These are phyloP conservation scores for Kurtzmaniella quercitrusa DNA, from an alignment of 1,139 yeast genomes.

Conservation along the genomic window DNA sequence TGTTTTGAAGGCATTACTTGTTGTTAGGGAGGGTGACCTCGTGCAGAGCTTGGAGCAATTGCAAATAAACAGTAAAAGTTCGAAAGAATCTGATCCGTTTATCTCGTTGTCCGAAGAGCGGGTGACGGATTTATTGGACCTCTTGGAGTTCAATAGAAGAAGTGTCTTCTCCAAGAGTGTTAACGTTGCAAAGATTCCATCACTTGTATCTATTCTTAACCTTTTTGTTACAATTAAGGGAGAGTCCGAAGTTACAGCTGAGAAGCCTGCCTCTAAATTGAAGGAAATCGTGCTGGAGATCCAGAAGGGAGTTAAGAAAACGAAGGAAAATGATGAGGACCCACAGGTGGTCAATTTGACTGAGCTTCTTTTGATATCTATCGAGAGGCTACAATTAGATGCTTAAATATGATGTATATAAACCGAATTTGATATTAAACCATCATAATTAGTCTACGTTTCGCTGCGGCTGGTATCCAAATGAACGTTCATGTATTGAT, in stretches of 20 bases:
- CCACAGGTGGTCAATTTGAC: conserved; percentile 27
- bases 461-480: too few species aligned
- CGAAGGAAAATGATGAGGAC: conserved; percentile 14
- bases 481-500: too few species aligned
- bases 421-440: too few species aligned
- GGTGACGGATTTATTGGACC: conserved; percentile 33
- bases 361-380: conserved; percentile 35
- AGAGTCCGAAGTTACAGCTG: conserved; percentile 16
- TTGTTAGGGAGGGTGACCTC: conserved; percentile 9
- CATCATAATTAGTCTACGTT: too few species aligned
- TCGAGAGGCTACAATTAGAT: conserved; percentile 27
- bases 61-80: conserved; percentile 6
- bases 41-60: conserved; percentile 1
- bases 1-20: conserved; percentile 61
- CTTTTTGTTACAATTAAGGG: conserved; percentile 44
- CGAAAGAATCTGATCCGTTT: conserved; percentile 14
- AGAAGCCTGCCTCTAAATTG: conserved; percentile 16
- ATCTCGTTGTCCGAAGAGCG: conserved; percentile 36
- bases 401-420: conserved; percentile 6
- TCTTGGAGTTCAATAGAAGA: conserved; percentile 31
- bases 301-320: conserved; percentile 13
- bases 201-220: conserved; percentile 52
- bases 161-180: conserved; percentile 23
- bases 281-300: conserved; percentile 16
- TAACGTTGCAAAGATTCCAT: conserved; percentile 31